phyloP scores from a whole-genome alignment of 1,284 basidiomycete genomes.

The Hemileia vastatrix region DNA sequence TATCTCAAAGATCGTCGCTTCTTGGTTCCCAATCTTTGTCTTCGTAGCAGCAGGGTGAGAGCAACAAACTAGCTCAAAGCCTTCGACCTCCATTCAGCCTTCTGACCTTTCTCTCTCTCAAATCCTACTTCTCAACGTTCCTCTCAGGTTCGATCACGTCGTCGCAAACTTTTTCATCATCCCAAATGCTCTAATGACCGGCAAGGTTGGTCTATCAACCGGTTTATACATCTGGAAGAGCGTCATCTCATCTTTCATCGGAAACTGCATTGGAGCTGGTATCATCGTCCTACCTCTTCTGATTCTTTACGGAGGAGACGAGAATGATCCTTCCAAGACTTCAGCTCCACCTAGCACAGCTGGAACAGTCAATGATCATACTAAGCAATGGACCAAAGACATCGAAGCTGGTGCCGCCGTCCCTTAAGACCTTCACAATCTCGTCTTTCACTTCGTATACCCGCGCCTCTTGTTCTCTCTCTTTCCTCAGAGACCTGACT shows the following conservation, averaged over 20 bases:
- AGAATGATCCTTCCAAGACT: slow-evolving; percentile 27
- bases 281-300: slow-evolving; percentile 32
- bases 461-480: no score
- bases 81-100: not conserved
- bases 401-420: not conserved
- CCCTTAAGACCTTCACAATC: not conserved
- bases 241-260: slow-evolving; percentile 33
- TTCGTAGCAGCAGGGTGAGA: slow-evolving; percentile 25
- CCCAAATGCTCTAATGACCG: slow-evolving; percentile 31
- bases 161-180: slow-evolving; percentile 35
- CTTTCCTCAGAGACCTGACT: no score
- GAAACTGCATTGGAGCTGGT: slow-evolving; percentile 32
- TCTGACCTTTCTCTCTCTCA: not conserved
- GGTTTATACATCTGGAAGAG: slow-evolving; percentile 35
- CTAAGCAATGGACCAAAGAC: not conserved
- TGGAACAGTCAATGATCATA: not conserved
- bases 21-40: slow-evolving; percentile 34
- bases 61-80: not conserved
- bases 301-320: slow-evolving; percentile 33
- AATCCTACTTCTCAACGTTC: not conserved
- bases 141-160: slow-evolving; percentile 33
- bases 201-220: slow-evolving; percentile 7
- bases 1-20: slow-evolving; percentile 30
- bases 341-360: not conserved
- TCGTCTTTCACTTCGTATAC: no score